Evolutionary conservation across 2,329 filamentous ascomycete genomes (phyloP).

Genomic region (Zymoseptoria passerinii): DNA sequence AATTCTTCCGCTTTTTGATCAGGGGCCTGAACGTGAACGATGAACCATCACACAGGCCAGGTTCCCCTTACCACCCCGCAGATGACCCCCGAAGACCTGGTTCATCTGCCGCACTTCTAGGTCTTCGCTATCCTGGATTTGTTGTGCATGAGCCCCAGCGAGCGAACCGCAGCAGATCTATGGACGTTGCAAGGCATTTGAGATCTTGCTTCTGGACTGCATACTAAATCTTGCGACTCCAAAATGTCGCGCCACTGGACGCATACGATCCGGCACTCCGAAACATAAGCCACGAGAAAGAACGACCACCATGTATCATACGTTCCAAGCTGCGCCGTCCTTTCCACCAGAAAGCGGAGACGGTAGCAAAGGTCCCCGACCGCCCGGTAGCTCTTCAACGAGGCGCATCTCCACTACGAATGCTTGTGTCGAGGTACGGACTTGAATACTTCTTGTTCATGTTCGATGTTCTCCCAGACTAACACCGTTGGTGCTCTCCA

Average conservation of each 20-base stretch:
- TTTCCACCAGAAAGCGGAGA: neutral
- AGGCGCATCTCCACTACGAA: constrained; percentile 44
- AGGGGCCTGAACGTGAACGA: too few species aligned
- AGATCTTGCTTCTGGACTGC: neutral
- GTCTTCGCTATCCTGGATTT: neutral
- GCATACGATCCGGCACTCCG: neutral
- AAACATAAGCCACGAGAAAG: constrained; percentile 1
- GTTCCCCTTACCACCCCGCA: too few species aligned
- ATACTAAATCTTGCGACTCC: neutral
- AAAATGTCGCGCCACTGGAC: neutral
- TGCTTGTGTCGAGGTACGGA: constrained; percentile 55
- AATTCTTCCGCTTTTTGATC: too few species aligned
- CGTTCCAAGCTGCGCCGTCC: neutral
- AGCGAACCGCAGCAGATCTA: neutral
- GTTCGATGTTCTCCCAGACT: neutral
- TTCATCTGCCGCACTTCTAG: too few species aligned
- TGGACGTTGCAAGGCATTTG: neutral
- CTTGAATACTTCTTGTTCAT: neutral
- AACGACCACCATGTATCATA: neutral
- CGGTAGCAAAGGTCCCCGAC: constrained; percentile 27
- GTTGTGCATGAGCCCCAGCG: neutral
- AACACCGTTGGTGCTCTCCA: neutral
- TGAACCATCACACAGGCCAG: too few species aligned
- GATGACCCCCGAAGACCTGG: too few species aligned
- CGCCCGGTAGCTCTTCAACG: constrained; percentile 28